Base-by-base conservation (phyloP, 2,329 filamentous ascomycete genomes). In the Periconia macrospinosa region DNA sequence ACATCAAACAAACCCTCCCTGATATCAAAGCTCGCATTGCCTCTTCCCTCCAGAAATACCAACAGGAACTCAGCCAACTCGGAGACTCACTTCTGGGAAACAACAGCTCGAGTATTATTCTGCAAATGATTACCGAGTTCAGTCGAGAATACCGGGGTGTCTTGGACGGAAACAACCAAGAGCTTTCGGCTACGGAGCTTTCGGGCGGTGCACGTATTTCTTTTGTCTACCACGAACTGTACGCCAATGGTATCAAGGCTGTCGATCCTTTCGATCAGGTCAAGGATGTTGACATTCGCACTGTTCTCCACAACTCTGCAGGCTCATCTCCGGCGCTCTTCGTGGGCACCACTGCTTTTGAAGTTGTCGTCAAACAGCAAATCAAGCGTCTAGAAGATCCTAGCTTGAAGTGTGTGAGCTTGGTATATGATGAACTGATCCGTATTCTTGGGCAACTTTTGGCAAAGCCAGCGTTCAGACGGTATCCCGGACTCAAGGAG, bases 41-140 rank as follows among this genome's bases (percentile, higher is more conserved):
- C n/a, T 89, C 90, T 62, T 97, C 93, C 14, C 81, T 99, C 55
- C 88, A 92, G 72, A 99, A 99, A 74, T 99, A 99, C 76, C 81
- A 85, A 3, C 77, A 86, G 41, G 94, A 99, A 75, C 83, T 99
- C 19, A 80, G 85, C 52, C 86, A 87, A 57, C 83, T 99, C 13
- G 94, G 95, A 19, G 93, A 96, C 59, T 97, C 92, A 13, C 89
- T 97, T 81, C 87, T 99, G 23, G 94, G 94, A 41, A 97, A 97
- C 81, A 97, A 97, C 81, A 94, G 88, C 73, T 89, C 90, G 54
- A 99, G 97, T 74, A 96, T 99, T 60, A 88, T 99, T 52, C 85
- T 99, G 59, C 97, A 97, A 78, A 96, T 99, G 78, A 99, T 99
- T 70, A 97, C 93, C 41, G 94, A 99, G 76, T 99, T 99, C 74